Evolutionary conservation across 1,139 yeast species (phyloP), one percentile per base, ranked within the genome.

Genomic region (Sporopachydermia cereana): DNA sequence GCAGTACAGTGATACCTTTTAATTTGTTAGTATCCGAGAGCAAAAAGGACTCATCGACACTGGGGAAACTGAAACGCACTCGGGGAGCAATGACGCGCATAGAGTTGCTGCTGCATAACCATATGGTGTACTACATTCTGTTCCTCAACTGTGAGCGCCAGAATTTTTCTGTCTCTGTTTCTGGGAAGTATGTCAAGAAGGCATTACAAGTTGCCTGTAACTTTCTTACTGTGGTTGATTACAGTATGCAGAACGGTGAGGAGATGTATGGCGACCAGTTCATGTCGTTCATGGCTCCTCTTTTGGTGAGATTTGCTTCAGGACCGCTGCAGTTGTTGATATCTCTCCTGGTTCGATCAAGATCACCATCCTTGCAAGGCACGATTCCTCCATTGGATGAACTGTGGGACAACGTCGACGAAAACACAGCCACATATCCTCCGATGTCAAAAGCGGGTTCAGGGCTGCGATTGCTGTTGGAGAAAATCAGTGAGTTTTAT

Each of bases 361-460:
- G 31, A 41, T 27, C 43, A 4, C 18, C 29, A 9, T 25, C 30
- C 16, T 22, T 23, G 9, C 4, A 21, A 9, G 17, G n/a, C 17
- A 41, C 43, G 12, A 31, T 41, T 41, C 43, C 43, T 12, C 30
- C 30, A 16, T 39, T 41, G 34, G 43, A 41, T 17, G 39, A 34
- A 34, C 39, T 34, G 22, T 34, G 39, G 39, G 22, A 20, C n/a
- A 34, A 34, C 22, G 18, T n/a, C 7, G 39, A 34, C 5, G 29
- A 25, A 14, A 25, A 25, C 7, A 7, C 29, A 7, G 29, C 12
- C 12, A 25, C 29, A 14, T 7, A 25, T 7, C 30, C 30, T 12
- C 12, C 14, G n/a, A 27, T 12, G 12, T 12, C 14, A 12, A 21
- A 7, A 5, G 5, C 18, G 9, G 18, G 22, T 12, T 7, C 39